Evolutionary conservation across 2,329 filamentous ascomycete genomes (phyloP).

Genomic region (Clarireedia monteithiana): DNA sequence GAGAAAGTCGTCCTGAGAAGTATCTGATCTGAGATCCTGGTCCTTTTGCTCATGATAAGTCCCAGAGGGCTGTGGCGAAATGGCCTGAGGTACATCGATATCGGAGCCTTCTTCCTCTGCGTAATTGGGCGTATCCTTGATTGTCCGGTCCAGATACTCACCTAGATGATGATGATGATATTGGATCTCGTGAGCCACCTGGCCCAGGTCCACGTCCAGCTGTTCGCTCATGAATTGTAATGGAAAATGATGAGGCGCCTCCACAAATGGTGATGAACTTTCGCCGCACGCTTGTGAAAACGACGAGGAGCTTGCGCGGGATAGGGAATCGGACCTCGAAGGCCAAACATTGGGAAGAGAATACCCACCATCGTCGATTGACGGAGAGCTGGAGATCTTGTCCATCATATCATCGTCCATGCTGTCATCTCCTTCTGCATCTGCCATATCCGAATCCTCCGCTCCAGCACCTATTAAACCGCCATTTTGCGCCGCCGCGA

Average conservation of each 20-base stretch:
- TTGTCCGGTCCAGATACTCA: conserved; percentile 35
- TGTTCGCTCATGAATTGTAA: conserved; percentile 16
- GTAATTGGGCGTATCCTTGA: conserved; percentile 36
- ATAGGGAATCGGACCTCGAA: conserved; percentile 23
- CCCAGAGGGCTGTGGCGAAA: not conserved
- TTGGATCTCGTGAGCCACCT: conserved; percentile 18
- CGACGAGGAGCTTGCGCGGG: conserved; percentile 12
- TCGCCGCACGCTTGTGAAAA: conserved; percentile 29
- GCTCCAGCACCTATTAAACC: conserved; percentile 38
- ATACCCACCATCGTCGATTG: conserved; percentile 97
- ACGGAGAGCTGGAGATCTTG: conserved; percentile 96
- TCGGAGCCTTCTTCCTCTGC: conserved; percentile 40
- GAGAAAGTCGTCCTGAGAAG: conserved; percentile 14
- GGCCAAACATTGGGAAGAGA: conserved; percentile 27
- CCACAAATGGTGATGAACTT: conserved; percentile 28
- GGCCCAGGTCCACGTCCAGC: conserved; percentile 21
- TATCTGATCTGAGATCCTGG: conserved; percentile 16
- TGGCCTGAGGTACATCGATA: conserved; percentile 1
- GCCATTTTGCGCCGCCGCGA: conserved; percentile 56
- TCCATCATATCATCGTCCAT: conserved; percentile 91
- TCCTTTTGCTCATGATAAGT: conserved; percentile 13
- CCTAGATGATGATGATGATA: conserved; percentile 41
- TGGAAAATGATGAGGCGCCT: conserved; percentile 24
- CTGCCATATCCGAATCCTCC: conserved; percentile 58
- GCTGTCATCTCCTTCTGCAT: conserved; percentile 63